Evolutionary conservation across 2,329 filamentous ascomycete genomes (phyloP), one percentile per base, ranked within the genome.

Genomic region (Orbilia javanica): DNA sequence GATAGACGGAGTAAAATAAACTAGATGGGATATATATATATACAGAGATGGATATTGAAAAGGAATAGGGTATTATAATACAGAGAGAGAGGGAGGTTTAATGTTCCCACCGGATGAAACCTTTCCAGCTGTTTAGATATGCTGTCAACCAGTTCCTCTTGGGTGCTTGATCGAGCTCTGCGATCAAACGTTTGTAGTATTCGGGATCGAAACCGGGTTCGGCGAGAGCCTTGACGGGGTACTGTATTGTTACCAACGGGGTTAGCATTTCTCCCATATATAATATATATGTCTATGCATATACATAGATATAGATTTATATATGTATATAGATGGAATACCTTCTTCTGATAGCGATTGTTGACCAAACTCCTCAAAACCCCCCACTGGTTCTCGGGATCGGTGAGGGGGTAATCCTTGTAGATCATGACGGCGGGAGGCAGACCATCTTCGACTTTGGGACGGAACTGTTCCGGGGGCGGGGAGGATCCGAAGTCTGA

Each of bases 161-260:
- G 1, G 90, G 90, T 2, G 88, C 90, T 80, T 88, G 88, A 39
- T 91, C 88, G 25, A 92, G 86, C 83, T 92, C 90, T 66, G 84
- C 85, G 0, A 91, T 82, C 31, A 92, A 83, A 79, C 90, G 88
- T 20, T 85, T 83, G 81, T 90, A 92, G 82, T 92, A 90, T 0
- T 87, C 88, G 42, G 90, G 90, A 80, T 91, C 89, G 81, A 88
- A 90, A 82, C 86, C 86, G 13, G 90, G 90, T 66, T 85, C 83
- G 72, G 91, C 84, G 50, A 91, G 84, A 3, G 84, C 84, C n/a
- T 84, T 86, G 11, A 87, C 82, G 20, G 84, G 85, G 80, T 88
- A 87, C 86, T 71, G 87, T 39, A 1, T 1, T 39, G n/a, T 39
- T 13, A 39, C n/a, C 34, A n/a, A 15, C 13, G 13, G 70, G 22